Conservation (phyloP, 2,329 filamentous ascomycete genomes). For the Colletotrichum caudatum region DNA sequence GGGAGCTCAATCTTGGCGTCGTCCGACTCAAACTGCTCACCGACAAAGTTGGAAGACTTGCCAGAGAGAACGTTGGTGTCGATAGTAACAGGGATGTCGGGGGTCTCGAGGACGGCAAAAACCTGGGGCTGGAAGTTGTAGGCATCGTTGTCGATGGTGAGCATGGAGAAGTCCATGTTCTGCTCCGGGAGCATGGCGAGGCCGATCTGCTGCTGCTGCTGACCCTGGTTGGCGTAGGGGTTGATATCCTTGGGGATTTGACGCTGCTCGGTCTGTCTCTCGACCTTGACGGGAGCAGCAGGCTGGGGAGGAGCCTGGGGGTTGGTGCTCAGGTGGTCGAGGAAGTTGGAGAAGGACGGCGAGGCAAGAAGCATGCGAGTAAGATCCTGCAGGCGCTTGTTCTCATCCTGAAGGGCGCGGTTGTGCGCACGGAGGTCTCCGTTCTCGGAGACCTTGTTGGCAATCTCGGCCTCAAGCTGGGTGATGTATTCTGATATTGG, state of each 20-base stretch:
- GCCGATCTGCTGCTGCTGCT: slow-evolving; percentile 77
- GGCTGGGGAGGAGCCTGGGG: slow-evolving; percentile 59
- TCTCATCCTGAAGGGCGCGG: slow-evolving; percentile 84
- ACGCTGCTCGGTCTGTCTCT: slow-evolving; percentile 37
- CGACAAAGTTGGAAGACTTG: slow-evolving; percentile 72
- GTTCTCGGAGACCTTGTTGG: slow-evolving; percentile 84
- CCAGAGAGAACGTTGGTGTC: slow-evolving; percentile 75
- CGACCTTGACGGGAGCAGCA: slow-evolving; percentile 51
- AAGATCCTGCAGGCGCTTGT: slow-evolving; percentile 80
- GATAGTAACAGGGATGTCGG: slow-evolving; percentile 71
- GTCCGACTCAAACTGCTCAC: slow-evolving; percentile 57
- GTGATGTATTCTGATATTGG: slow-evolving; percentile 85
- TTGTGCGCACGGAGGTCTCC: slow-evolving; percentile 86
- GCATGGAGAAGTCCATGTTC: slow-evolving; percentile 78
- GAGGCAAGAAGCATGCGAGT: slow-evolving; percentile 86
- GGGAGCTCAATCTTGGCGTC: slow-evolving; percentile 69
- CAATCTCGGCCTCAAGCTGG: slow-evolving; percentile 91
- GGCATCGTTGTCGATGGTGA: slow-evolving; percentile 67
- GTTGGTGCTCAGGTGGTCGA: slow-evolving; percentile 76
- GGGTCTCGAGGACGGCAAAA: slow-evolving; percentile 79
- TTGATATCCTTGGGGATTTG: slow-evolving; percentile 75
- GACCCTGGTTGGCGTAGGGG: slow-evolving; percentile 66
- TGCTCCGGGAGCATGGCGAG: slow-evolving; percentile 89
- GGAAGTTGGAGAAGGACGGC: slow-evolving; percentile 83
- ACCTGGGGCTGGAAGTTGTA: slow-evolving; percentile 77